Conservation (phyloP, 305 asterid genomes). For the Coffea humblotiana region DNA sequence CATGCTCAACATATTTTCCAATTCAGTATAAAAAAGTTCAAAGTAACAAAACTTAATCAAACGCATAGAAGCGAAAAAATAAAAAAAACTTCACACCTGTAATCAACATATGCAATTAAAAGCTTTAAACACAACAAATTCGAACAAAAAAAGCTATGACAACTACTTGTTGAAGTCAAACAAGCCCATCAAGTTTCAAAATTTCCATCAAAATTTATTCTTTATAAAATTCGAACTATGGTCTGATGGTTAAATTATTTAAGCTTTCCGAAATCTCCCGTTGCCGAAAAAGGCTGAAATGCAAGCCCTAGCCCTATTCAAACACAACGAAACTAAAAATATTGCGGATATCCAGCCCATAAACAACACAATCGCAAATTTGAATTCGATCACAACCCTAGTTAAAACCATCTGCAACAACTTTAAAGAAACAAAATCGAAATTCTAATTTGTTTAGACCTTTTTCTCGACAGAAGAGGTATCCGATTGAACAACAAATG, state of each 20-base stretch:
- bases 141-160: too few species aligned
- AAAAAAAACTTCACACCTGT: not conserved
- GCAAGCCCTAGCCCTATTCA: not conserved
- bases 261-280: not conserved
- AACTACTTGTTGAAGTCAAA: not conserved
- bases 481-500: slow-evolving; percentile 50
- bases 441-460: slow-evolving; percentile 30
- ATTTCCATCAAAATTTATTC: too few species aligned
- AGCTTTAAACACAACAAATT: too few species aligned
- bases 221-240: too few species aligned
- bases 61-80: not conserved
- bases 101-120: too few species aligned
- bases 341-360: not conserved
- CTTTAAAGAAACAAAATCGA: not conserved
- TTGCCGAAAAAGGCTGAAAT: not conserved
- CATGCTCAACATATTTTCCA: not conserved
- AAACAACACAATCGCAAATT: not conserved
- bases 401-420: not conserved
- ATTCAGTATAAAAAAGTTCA: not conserved
- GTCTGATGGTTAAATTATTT: not conserved
- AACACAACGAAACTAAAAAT: not conserved
- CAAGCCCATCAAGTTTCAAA: not conserved
- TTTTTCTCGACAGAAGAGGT: slow-evolving; percentile 48
- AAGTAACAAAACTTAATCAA: not conserved
- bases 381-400: not conserved